Percentiles rank a stretch among this genome's conserved stretches.
phyloP scores from a whole-genome alignment of 139 green algal species.

The Micractinium sp. region DNA sequence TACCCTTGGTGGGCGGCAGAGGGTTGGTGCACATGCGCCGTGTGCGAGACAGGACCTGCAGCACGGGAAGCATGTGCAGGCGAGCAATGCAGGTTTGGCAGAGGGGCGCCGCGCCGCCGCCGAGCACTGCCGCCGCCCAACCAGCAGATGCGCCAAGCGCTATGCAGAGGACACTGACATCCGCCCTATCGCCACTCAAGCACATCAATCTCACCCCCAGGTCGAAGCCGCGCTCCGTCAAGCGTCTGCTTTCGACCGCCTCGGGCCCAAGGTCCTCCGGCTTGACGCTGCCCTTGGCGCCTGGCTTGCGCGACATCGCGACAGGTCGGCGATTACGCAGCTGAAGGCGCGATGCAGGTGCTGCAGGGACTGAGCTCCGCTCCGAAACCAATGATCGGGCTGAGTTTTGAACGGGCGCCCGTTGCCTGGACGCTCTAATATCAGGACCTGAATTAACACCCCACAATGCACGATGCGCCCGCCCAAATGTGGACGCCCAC shows the following conservation, averaged over 20 bases:
- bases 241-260: background rate
- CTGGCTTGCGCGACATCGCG: background rate
- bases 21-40: background rate
- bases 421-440: too few relatives aligned
- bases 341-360: too few relatives aligned
- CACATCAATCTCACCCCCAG: background rate
- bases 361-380: too few relatives aligned
- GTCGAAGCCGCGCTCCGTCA: constrained; percentile 4
- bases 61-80: background rate
- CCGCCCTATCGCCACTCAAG: background rate
- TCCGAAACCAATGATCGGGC: too few relatives aligned
- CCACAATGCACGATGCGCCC: background rate
- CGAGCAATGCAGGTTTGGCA: background rate
- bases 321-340: background rate
- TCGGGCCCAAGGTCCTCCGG: background rate
- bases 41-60: constrained; percentile 29
- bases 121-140: background rate
- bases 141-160: too few relatives aligned
- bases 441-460: background rate
- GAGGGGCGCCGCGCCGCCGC: background rate
- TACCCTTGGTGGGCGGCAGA: constrained; percentile 31
- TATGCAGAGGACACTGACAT: background rate
- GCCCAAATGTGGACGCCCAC: background rate
- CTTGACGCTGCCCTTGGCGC: background rate
- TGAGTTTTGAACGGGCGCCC: too few relatives aligned